Base-by-base conservation (phyloP, 2,329 filamentous ascomycete genomes). In the Calycina marina region DNA sequence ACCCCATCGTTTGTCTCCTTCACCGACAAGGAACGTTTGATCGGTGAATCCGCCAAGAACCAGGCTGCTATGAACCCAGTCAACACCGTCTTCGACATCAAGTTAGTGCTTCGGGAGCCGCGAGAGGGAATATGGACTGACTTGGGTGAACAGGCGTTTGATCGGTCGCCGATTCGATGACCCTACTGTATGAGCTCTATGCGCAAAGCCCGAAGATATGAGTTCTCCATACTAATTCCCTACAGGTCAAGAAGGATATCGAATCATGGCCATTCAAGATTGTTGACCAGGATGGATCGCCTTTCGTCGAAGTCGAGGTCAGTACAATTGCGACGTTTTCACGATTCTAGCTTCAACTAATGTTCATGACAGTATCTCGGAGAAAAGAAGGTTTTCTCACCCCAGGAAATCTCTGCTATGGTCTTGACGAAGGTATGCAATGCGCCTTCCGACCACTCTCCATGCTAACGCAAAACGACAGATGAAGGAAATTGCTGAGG, bases 261-360 rank as follows among this genome's bases (percentile, higher is more conserved):
- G 82, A 94, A 69, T 90, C 85, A 47, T 98, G 90, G 88, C 90
- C 90, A 52, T 98, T 98, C 81, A 94, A 92, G 75, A 82, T 98
- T 56, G 63, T 93, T 50, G 84, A 94, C 59, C 77, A 85, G 53
- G 77, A 73, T 50, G 83, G 81, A 57, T 83, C 75, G 69, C 90
- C 90, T 49, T 74, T 83, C 61, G 85, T 98, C 50, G 68, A 94
- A 72, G 90, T 98, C 46, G n/a, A n/a, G 73, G 25, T 28, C 14
- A 28, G 25, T 28, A 14, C 13, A 28, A 8, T 13, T 28, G 10
- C 25, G n/a, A n/a, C n/a, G n/a, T n/a, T n/a, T n/a, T n/a, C n/a
- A n/a, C n/a, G n/a, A n/a, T n/a, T n/a, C n/a, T n/a, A n/a, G n/a
- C n/a, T n/a, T n/a, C n/a, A n/a, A n/a, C n/a, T n/a, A n/a, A n/a